A percentile compares a stretch with the other conserved stretches of the same genome.
These are phyloP conservation scores for Xylaria acuta DNA, from an alignment of 495 filamentous ascomycete species.

Conservation along the genomic window DNA sequence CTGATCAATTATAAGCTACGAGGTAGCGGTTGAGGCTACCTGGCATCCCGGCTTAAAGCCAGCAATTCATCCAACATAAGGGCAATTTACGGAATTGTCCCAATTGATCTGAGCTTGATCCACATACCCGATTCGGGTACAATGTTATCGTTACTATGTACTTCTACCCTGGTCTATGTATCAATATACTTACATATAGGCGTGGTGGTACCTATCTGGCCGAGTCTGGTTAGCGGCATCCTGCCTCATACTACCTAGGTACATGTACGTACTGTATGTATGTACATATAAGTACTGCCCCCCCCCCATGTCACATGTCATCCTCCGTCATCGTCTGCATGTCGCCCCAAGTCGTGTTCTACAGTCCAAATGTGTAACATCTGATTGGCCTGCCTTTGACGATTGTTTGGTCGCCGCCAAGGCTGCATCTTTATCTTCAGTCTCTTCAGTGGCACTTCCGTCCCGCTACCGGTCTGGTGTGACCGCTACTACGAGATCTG, in stretches of 20 bases:
- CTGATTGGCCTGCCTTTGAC: conserved; percentile 18
- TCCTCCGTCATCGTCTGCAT: conserved; percentile 20
- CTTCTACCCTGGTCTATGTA: too few relatives aligned
- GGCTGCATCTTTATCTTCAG: conserved; percentile 19
- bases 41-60: conserved; percentile 14
- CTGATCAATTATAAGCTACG: not conserved
- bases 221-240: not conserved
- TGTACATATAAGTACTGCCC: not conserved
- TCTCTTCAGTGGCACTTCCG: conserved; percentile 8
- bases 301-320: conserved; percentile 8
- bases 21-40: conserved; percentile 19
- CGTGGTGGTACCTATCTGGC: not conserved
- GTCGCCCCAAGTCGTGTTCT: not conserved
- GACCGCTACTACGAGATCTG: conserved; percentile 6
- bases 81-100: conserved; percentile 22
- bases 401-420: conserved; percentile 15
- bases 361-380: conserved; percentile 6
- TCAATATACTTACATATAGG: too few relatives aligned
- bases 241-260: not conserved
- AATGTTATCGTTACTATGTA: conserved; percentile 1
- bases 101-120: conserved; percentile 10
- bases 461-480: conserved; percentile 21
- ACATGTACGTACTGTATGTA: not conserved
- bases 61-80: conserved; percentile 25
- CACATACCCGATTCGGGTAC: conserved; percentile 18